A percentile compares a stretch with the other conserved stretches of the same genome.
These are phyloP conservation scores for Cryptomeria japonica DNA, from an alignment of 75 land plant species.

Conservation along the genomic window DNA sequence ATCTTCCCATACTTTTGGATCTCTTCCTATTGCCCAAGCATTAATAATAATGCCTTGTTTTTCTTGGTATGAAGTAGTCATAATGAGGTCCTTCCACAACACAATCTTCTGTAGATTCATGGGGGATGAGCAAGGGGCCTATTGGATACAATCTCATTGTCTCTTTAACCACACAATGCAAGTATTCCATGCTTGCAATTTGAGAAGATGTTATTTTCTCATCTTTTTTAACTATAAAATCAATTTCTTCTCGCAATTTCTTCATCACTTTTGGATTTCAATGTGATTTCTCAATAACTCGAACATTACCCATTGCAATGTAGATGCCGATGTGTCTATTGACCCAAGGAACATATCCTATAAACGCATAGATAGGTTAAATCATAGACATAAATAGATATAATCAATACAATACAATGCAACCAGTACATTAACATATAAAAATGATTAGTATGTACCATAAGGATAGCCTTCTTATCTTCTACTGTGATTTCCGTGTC, in stretches of 20 bases:
- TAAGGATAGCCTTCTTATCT: too few species aligned
- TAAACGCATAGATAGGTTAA: too few species aligned
- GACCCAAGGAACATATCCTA: neutral
- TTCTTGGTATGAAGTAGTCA: neutral
- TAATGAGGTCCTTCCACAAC: neutral
- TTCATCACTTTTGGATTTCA: neutral
- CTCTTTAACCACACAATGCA: conserved; percentile 8
- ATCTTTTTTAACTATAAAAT: neutral
- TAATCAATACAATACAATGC: too few species aligned
- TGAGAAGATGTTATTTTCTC: neutral
- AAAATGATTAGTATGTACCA: too few species aligned
- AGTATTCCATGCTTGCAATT: neutral
- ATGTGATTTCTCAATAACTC: neutral
- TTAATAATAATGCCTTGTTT: neutral
- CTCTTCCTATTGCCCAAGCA: conserved; percentile 4
- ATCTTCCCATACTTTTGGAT: neutral
- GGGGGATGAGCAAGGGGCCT: neutral
- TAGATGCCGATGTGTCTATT: neutral
- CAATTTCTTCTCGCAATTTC: neutral
- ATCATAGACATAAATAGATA: too few species aligned
- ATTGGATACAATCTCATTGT: neutral
- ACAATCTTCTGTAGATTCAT: neutral
- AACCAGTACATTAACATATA: too few species aligned
- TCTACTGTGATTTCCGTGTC: too few species aligned
- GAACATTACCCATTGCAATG: neutral